These are phyloP conservation scores for Scheffersomyces lignicola DNA, from an alignment of 1,139 yeast species.

Conservation along the genomic window DNA sequence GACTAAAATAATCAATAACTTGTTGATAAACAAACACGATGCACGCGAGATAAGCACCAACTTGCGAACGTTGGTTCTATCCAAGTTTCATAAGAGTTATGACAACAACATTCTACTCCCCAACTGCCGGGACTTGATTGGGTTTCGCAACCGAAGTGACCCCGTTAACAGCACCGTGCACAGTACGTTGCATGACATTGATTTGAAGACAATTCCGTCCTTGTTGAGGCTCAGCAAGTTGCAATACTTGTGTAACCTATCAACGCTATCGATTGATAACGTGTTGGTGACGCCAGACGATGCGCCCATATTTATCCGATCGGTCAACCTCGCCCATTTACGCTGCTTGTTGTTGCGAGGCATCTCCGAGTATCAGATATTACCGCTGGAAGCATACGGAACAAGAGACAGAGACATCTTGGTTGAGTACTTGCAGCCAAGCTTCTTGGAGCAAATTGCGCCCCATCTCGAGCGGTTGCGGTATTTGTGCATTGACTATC, in stretches of 20 bases:
- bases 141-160: neutral
- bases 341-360: constrained; percentile 24
- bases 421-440: constrained; percentile 14
- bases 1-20: constrained; percentile 17
- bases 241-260: constrained; percentile 16
- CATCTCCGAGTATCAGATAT: constrained; percentile 26
- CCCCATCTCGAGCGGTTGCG: constrained; percentile 24
- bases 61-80: constrained; percentile 19
- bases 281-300: constrained; percentile 27
- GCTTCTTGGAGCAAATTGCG: constrained; percentile 31
- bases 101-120: constrained; percentile 19
- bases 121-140: constrained; percentile 15
- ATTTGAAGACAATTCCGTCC: constrained; percentile 14
- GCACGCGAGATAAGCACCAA: constrained; percentile 12
- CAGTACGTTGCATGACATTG: constrained; percentile 12
- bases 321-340: constrained; percentile 23
- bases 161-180: neutral
- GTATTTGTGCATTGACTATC: constrained; percentile 40
- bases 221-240: constrained; percentile 17
- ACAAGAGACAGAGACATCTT: neutral
- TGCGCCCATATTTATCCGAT: constrained; percentile 18
- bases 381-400: constrained; percentile 5
- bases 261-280: constrained; percentile 26
- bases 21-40: constrained; percentile 16
- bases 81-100: constrained; percentile 13